Evolutionary conservation across 129 eudicot species (phyloP).

Genomic region (Oenanthe sinensis): DNA sequence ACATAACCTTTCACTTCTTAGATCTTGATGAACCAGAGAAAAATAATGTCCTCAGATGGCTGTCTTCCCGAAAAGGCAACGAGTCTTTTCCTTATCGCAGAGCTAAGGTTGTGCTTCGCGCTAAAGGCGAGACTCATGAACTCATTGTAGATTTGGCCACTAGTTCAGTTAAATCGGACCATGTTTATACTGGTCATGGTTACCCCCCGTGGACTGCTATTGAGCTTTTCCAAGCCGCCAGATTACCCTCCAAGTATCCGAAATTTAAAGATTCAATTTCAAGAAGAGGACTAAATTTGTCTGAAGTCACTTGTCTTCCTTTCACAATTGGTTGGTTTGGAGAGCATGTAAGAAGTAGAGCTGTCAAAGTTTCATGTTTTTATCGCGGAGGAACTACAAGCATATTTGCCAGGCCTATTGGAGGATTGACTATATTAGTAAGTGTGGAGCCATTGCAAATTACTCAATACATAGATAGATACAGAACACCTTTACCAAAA

Average conservation of each 20-base stretch:
- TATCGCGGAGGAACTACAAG: constrained; percentile 64
- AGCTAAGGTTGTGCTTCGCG: constrained; percentile 59
- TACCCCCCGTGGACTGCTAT: constrained; percentile 50
- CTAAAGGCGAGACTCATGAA: constrained; percentile 47
- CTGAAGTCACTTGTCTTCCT: constrained; percentile 72
- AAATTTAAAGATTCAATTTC: constrained; percentile 41
- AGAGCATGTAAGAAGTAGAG: constrained; percentile 38
- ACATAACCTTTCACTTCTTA: constrained; percentile 57
- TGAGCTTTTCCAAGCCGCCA: constrained; percentile 54
- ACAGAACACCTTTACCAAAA: constrained; percentile 36
- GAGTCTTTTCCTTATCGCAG: constrained; percentile 45
- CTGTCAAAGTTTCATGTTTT: constrained; percentile 54
- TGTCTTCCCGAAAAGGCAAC: constrained; percentile 30
- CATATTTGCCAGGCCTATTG: constrained; percentile 71
- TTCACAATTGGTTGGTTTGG: constrained; percentile 85
- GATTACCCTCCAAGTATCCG: constrained; percentile 31
- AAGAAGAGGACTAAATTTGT: constrained; percentile 52
- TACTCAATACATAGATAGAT: constrained; percentile 20
- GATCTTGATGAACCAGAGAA: constrained; percentile 81
- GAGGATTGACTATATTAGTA: constrained; percentile 50
- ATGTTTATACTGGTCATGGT: constrained; percentile 58
- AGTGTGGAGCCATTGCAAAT: constrained; percentile 48
- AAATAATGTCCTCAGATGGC: constrained; percentile 40
- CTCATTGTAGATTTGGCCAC: constrained; percentile 40
- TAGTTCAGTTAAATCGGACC: constrained; percentile 37